Base-by-base conservation (phyloP, 2,329 filamentous ascomycete species). In the Fusarium verrucosum region DNA sequence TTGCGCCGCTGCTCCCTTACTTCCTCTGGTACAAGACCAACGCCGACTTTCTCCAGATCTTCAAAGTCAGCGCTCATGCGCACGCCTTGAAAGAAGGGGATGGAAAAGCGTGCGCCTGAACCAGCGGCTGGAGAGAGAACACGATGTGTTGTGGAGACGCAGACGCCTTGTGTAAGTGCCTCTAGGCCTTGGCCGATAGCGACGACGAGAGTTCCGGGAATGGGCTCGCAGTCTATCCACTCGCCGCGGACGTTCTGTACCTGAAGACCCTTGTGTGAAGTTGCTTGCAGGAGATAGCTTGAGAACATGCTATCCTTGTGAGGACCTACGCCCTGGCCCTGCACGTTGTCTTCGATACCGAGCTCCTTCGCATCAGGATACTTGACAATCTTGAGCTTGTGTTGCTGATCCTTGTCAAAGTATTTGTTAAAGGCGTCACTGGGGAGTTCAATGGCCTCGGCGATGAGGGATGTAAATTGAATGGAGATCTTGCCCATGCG, bases 31-130 rank as follows among this genome's bases (percentile, higher is more conserved):
- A 89, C 83, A 20, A 69, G 62, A 2, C 82, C 84, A n/a, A 84
- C 82, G n/a, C 83, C 85, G 16, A 85, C 81, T 20, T 70, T 76
- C 74, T 86, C 89, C 77, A 95, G 87, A 68, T 90, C 89, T 72
- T 92, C 92, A 74, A 96, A 96, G 17, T 86, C 85, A 0, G 91
- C 88, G 74, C 93, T 91, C 55, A 92, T 88, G 70, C 88, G 87
- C 58, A 96, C 91, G 20, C 92, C 92, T 75, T 95, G 92, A 80
- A 96, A 96, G 78, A 96, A 96, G 0, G 92, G 92, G 43, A 96
- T 89, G 9, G 87, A 91, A 79, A 88, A 94, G 51, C 92, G 82
- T 28, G 92, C 82, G 5, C 92, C 92, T 10, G 85, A 80, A 13
- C 91, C 92, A 9, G 86, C 85, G 2, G 80, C 73, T 0, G 92